Percentiles rank a stretch among this genome's conserved stretches.
Conservation (phyloP, 176 grass and related monocot species). For the Musa acuminata region DNA sequence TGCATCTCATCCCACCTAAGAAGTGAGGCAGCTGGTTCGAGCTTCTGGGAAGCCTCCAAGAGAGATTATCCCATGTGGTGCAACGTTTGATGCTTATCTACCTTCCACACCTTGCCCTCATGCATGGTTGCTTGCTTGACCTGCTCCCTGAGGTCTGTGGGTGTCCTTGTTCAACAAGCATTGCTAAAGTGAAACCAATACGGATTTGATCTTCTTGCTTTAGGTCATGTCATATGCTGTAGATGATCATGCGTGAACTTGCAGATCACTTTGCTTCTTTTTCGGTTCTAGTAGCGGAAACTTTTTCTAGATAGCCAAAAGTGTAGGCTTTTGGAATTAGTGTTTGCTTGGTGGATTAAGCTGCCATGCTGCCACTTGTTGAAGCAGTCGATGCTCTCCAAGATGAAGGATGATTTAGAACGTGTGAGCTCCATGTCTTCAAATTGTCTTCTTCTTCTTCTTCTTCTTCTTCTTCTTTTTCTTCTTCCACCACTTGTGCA, state of each 20-base stretch:
- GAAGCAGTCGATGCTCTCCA: too few species aligned
- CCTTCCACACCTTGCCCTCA: neutral
- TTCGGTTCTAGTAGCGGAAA: neutral
- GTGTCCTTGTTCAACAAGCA: constrained; percentile 7
- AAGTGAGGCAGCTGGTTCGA: too few species aligned
- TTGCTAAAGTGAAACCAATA: neutral
- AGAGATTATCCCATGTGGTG: neutral
- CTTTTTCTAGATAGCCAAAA: constrained; percentile 5
- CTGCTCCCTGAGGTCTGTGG: neutral
- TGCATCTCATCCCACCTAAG: too few species aligned
- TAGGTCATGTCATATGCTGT: constrained; percentile 4
- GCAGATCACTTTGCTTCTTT: neutral
- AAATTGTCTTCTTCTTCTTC: too few species aligned
- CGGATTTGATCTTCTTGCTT: neutral
- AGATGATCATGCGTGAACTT: neutral
- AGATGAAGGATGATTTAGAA: too few species aligned
- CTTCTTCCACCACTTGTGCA: too few species aligned
- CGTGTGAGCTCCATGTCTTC: too few species aligned
- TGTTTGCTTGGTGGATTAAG: too few species aligned
- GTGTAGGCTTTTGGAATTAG: neutral
- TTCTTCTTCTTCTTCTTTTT: too few species aligned
- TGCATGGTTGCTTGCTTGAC: constrained; percentile 2
- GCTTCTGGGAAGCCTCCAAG: neutral
- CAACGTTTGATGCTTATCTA: neutral
- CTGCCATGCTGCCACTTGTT: too few species aligned